phyloP scores from a whole-genome alignment of 1,284 basidiomycete species.

The Ceratobasidium sp. region DNA sequence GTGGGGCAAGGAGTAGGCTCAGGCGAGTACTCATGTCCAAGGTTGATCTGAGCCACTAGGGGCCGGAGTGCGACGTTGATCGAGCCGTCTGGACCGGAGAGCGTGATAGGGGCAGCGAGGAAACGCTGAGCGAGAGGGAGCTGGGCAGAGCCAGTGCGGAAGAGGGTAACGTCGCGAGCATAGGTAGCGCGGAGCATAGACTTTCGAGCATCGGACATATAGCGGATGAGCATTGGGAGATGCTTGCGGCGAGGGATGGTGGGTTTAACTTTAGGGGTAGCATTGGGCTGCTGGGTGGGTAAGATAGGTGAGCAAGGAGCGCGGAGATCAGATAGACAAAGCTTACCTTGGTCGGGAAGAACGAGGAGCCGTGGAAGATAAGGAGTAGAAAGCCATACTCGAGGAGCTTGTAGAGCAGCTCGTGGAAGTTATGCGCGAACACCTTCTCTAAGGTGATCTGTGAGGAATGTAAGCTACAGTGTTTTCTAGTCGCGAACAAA shows the following conservation, averaged over 20 bases:
- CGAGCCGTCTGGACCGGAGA: neutral
- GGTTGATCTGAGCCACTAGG: neutral
- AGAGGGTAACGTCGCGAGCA: neutral
- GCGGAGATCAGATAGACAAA: no score
- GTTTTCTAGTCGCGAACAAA: no score
- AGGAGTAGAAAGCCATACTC: no score
- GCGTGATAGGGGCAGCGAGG: neutral
- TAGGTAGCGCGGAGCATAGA: neutral
- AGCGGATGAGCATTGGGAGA: neutral
- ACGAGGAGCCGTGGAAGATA: no score
- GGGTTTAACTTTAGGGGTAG: no score
- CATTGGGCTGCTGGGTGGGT: no score
- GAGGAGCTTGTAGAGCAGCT: no score
- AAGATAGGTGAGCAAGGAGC: no score
- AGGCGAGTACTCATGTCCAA: neutral
- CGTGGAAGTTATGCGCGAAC: no score
- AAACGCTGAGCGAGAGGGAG: neutral
- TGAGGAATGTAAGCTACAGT: no score
- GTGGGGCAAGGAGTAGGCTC: neutral
- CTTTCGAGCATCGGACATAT: neutral
- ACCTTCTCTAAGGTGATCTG: no score
- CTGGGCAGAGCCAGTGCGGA: neutral
- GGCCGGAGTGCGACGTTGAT: conserved; percentile 1
- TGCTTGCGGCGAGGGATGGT: neutral
- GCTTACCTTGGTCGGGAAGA: no score